Evolutionary conservation across 352 stramenopile species (phyloP).

Genomic region (Pythium graminicola): DNA sequence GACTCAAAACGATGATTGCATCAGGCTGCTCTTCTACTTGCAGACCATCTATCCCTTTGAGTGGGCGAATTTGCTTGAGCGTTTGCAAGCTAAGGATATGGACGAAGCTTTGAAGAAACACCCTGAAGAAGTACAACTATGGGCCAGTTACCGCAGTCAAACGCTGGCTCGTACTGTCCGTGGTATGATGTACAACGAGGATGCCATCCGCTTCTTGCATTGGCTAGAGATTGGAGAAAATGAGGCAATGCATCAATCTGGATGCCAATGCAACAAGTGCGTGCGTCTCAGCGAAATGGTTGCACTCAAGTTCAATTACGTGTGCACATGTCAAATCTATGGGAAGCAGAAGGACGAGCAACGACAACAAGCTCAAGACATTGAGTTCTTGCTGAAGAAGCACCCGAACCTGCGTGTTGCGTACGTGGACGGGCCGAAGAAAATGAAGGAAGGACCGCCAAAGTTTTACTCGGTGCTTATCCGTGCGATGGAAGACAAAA

Average conservation of each 20-base stretch:
- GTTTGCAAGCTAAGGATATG: conserved; percentile 72
- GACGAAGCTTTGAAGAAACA: conserved; percentile 78
- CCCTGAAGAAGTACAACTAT: conserved; percentile 74
- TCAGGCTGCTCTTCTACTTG: conserved; percentile 96
- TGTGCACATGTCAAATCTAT: conserved; percentile 87
- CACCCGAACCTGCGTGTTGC: conserved; percentile 69
- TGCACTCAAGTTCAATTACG: conserved; percentile 84
- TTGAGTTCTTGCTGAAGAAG: conserved; percentile 74
- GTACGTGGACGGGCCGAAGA: conserved; percentile 84
- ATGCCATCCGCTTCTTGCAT: conserved; percentile 79
- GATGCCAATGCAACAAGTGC: conserved; percentile 81
- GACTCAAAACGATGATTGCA: conserved; percentile 83
- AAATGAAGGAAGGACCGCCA: conserved; percentile 77
- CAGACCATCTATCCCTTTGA: conserved; percentile 85
- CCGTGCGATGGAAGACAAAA: conserved; percentile 59
- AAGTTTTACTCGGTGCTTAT: conserved; percentile 85
- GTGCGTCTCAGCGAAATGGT: conserved; percentile 80
- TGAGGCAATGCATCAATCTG: conserved; percentile 73
- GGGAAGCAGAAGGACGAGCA: conserved; percentile 84
- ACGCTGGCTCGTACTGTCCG: conserved; percentile 75
- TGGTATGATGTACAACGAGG: conserved; percentile 88
- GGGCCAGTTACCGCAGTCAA: conserved; percentile 81
- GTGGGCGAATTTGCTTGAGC: conserved; percentile 80
- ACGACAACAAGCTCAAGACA: conserved; percentile 49
- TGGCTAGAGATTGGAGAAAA: conserved; percentile 88